These are phyloP conservation scores for Camelina hispida DNA, from an alignment of 345 rosid genomes.

Conservation along the genomic window DNA sequence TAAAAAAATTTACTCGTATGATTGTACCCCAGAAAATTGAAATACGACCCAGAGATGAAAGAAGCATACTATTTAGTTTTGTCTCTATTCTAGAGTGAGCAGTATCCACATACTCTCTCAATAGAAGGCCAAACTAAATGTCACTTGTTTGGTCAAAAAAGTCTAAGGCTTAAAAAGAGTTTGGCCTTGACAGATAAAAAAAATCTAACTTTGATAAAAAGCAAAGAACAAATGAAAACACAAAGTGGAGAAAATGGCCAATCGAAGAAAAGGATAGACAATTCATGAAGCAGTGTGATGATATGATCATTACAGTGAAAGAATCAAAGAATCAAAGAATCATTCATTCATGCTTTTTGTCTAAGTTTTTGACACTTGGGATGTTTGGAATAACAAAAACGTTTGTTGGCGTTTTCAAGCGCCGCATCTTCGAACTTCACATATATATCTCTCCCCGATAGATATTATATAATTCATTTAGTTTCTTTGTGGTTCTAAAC, in stretches of 20 bases:
- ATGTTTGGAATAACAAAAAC: slow-evolving; percentile 32
- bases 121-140: slow-evolving; percentile 22
- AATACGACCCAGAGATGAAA: neutral
- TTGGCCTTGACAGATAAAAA: slow-evolving; percentile 26
- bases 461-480: neutral
- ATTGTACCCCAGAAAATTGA: neutral
- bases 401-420: slow-evolving; percentile 40
- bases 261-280: slow-evolving; percentile 1
- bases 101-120: slow-evolving; percentile 36
- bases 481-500: neutral
- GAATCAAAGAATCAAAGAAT: slow-evolving; percentile 36
- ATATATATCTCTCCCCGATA: neutral
- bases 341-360: slow-evolving; percentile 10
- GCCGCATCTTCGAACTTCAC: slow-evolving; percentile 18
- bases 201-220: slow-evolving; percentile 31
- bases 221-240: slow-evolving; percentile 18
- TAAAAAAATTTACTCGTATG: no score
- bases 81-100: slow-evolving; percentile 3
- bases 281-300: slow-evolving; percentile 9
- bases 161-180: slow-evolving; percentile 25
- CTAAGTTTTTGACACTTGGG: slow-evolving; percentile 25
- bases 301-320: slow-evolving; percentile 24
- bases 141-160: slow-evolving; percentile 32
- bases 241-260: slow-evolving; percentile 7
- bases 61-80: neutral